A percentile compares a stretch with the other conserved stretches of the same genome.
These are phyloP conservation scores for Calocera viscosa DNA, from an alignment of 768 basidiomycete species.

Conservation along the genomic window DNA sequence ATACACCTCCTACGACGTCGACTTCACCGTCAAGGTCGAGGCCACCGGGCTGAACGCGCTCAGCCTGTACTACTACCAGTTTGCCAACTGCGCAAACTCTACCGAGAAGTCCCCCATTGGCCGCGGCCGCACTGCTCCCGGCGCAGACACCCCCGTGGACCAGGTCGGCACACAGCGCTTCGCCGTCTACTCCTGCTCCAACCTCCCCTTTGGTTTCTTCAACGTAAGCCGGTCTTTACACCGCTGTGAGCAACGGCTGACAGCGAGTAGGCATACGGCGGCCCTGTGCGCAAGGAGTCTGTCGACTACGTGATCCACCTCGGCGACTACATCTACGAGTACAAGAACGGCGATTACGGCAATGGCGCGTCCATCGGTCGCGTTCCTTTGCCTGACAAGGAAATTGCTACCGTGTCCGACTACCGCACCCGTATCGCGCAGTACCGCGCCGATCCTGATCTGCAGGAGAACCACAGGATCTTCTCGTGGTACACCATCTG, in stretches of 20 bases:
- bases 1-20: slow-evolving; percentile 45
- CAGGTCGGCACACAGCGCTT: slow-evolving; percentile 43
- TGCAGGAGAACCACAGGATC: slow-evolving; percentile 37
- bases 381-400: slow-evolving; percentile 35
- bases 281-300: background rate
- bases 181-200: slow-evolving; percentile 50
- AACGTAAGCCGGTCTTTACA: too few species aligned
- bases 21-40: slow-evolving; percentile 50
- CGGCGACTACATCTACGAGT: slow-evolving; percentile 39
- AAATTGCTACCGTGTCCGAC: slow-evolving; percentile 44
- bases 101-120: slow-evolving; percentile 37
- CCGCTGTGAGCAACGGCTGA: too few species aligned
- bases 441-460: slow-evolving; percentile 41
- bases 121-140: slow-evolving; percentile 39
- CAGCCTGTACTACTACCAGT: slow-evolving; percentile 44
- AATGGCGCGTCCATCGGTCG: slow-evolving; percentile 38
- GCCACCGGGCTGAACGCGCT: slow-evolving; percentile 39
- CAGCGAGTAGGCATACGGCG: background rate
- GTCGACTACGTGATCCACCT: slow-evolving; percentile 31
- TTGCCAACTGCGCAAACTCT: slow-evolving; percentile 42
- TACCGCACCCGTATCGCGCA: slow-evolving; percentile 41
- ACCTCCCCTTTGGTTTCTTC: too few species aligned
- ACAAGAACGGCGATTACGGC: slow-evolving; percentile 22
- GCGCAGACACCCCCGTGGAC: slow-evolving; percentile 35
- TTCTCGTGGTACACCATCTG: slow-evolving; percentile 48